These are phyloP conservation scores for barley (Hordeum vulgare) DNA, from an alignment of 176 grass and related monocot species.

Conservation along the genomic window DNA sequence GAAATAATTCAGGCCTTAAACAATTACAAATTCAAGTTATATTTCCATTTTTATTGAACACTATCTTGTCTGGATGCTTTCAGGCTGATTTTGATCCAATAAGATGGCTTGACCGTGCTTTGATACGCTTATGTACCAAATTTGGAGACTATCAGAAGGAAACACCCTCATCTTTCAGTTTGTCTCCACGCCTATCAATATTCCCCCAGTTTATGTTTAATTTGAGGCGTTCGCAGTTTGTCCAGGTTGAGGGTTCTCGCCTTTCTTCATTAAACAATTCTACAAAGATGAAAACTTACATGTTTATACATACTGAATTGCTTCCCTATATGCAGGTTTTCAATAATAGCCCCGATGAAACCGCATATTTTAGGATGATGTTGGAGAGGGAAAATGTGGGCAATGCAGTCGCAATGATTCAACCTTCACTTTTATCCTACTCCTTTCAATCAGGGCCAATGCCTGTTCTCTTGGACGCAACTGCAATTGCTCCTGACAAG, in stretches of 20 bases:
- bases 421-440: slow-evolving; percentile 84
- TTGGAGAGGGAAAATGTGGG: slow-evolving; percentile 57
- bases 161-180: slow-evolving; percentile 74
- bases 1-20: neutral
- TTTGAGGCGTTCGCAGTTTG: slow-evolving; percentile 87
- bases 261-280: neutral
- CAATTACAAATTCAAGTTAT: neutral
- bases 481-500: slow-evolving; percentile 65
- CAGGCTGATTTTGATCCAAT: slow-evolving; percentile 95
- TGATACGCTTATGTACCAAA: slow-evolving; percentile 85
- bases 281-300: neutral
- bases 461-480: slow-evolving; percentile 67
- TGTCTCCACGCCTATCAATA: slow-evolving; percentile 88
- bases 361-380: slow-evolving; percentile 85
- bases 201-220: slow-evolving; percentile 97
- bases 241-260: slow-evolving; percentile 49
- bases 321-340: slow-evolving; percentile 52
- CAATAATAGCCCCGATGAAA: slow-evolving; percentile 84
- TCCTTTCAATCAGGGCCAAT: slow-evolving; percentile 61
- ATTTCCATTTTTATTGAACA: neutral
- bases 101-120: slow-evolving; percentile 85
- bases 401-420: slow-evolving; percentile 84
- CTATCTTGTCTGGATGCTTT: slow-evolving; percentile 11
- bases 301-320: neutral
- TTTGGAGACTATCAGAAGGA: slow-evolving; percentile 97